A percentile compares a stretch with the other conserved stretches of the same genome.
These are phyloP conservation scores for Angophora floribunda DNA, from an alignment of 345 rosid species.

Conservation along the genomic window DNA sequence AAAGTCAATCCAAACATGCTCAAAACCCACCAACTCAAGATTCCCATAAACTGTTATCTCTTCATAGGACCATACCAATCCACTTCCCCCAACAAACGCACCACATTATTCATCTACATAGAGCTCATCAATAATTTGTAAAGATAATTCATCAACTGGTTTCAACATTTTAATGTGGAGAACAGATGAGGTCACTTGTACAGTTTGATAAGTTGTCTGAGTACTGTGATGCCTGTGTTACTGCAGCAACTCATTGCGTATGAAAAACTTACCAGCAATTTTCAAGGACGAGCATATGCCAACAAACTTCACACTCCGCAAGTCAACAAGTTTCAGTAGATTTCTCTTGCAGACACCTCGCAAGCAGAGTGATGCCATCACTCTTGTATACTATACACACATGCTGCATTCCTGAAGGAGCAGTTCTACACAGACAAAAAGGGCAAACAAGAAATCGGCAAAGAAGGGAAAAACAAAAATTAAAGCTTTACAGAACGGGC, in stretches of 20 bases:
- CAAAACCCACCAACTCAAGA: not conserved
- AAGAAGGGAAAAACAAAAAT: not conserved
- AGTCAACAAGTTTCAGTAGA: not conserved
- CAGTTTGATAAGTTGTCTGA: not conserved
- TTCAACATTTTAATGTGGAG: not conserved
- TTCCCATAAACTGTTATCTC: not conserved
- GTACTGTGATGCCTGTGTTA: not conserved
- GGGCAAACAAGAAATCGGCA: not conserved
- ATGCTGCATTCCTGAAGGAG: not conserved
- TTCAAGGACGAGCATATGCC: not conserved
- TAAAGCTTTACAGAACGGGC: not conserved
- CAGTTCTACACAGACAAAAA: not conserved
- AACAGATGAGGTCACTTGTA: not conserved
- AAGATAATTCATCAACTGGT: not conserved
- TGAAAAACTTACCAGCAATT: not conserved
- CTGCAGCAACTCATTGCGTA: not conserved
- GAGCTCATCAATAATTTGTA: not conserved
- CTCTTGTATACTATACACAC: not conserved
- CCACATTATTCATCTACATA: not conserved
- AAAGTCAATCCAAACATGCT: not conserved
- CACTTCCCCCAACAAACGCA: not conserved
- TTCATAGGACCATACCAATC: not conserved
- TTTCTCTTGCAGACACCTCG: not conserved
- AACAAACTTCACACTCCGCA: not conserved
- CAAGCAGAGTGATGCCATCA: conserved; percentile 4